Evolutionary conservation across 176 grass and related monocot species (phyloP).

Genomic region (Saccharum spontaneum): DNA sequence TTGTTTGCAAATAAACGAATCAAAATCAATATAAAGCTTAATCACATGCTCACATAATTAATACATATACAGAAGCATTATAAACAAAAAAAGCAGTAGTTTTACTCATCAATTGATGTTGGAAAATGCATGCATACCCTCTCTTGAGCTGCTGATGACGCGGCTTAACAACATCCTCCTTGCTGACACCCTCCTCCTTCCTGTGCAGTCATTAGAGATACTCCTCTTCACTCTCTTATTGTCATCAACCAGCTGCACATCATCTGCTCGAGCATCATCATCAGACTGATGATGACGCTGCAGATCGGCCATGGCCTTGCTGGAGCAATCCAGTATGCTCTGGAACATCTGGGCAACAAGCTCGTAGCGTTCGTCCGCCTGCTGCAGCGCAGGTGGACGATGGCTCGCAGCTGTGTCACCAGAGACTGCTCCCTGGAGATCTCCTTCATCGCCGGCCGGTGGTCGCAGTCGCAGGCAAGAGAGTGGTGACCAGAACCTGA

Average conservation of each 20-base stretch:
- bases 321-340: constrained; percentile 41
- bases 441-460: constrained; percentile 35
- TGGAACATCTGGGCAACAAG: constrained; percentile 38
- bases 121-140: constrained; percentile 7
- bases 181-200: neutral
- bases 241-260: neutral
- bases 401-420: constrained; percentile 42
- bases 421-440: constrained; percentile 38
- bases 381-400: constrained; percentile 46
- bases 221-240: constrained; percentile 22
- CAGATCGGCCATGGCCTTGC: constrained; percentile 33
- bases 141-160: constrained; percentile 34
- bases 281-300: neutral
- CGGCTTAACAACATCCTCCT: constrained; percentile 5
- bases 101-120: neutral
- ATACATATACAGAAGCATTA: neutral
- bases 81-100: neutral
- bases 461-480: too few relatives aligned
- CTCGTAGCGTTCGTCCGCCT: neutral
- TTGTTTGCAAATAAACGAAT: neutral
- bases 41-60: neutral
- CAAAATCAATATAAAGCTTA: neutral
- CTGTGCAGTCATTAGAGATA: neutral
- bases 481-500: too few relatives aligned
- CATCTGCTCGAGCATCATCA: neutral